phyloP scores from a whole-genome alignment of 2,329 filamentous ascomycete genomes.

The Zymoseptoria tritici region DNA sequence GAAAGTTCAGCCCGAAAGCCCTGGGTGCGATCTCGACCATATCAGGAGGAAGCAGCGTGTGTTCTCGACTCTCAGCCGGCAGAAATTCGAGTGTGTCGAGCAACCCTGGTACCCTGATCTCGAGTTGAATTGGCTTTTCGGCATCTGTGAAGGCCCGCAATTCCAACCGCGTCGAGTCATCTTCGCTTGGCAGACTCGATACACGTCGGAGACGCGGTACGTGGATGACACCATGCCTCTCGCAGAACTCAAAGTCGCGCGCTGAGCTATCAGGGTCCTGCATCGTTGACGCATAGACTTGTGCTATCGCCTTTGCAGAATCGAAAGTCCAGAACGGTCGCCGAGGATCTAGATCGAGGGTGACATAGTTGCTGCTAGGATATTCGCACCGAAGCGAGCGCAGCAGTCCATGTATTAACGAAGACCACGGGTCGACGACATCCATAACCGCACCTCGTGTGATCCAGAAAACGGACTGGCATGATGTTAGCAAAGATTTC shows the following conservation, averaged over 20 bases:
- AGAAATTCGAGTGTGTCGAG: too few species aligned
- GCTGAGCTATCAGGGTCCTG: background rate
- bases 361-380: background rate
- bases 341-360: background rate
- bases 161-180: background rate
- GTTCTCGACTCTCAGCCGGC: too few species aligned
- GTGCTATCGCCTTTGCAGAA: too few species aligned
- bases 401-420: background rate
- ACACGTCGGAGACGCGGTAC: background rate
- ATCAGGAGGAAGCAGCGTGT: too few species aligned
- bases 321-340: background rate
- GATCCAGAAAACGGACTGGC: background rate
- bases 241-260: background rate
- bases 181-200: background rate
- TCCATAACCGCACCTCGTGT: too few species aligned
- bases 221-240: background rate
- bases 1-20: too few species aligned
- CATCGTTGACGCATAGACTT: background rate
- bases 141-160: background rate
- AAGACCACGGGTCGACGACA: too few species aligned
- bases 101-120: too few species aligned
- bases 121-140: background rate
- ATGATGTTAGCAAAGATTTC: background rate
- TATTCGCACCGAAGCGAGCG: constrained; percentile 1
- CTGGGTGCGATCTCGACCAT: too few species aligned